Percentiles rank a stretch among this genome's conserved stretches.
Evolutionary conservation across 306 rosid genomes (phyloP).

Genomic region (Lablab purpureus): DNA sequence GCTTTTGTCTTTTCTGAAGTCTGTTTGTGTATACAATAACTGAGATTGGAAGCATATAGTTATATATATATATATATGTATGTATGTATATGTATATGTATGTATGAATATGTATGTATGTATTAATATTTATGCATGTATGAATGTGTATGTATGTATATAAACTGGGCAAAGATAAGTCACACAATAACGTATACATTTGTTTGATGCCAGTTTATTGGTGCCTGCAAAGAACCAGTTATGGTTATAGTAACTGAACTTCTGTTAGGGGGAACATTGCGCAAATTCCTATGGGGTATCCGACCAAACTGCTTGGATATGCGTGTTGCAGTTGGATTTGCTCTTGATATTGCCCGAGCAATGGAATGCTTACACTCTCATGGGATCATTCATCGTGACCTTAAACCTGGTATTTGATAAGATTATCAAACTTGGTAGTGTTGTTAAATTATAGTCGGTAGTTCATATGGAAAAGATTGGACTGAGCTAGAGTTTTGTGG

Average conservation of each 20-base stretch:
- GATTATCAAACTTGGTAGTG: slow-evolving; percentile 13
- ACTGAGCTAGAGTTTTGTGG: neutral
- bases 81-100: too few relatives aligned
- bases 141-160: too few relatives aligned
- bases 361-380: slow-evolving; percentile 93
- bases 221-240: slow-evolving; percentile 95
- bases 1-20: neutral
- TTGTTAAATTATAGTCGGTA: slow-evolving; percentile 11
- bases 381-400: slow-evolving; percentile 96
- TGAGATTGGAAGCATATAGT: neutral
- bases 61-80: too few relatives aligned
- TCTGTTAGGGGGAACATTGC: slow-evolving; percentile 88
- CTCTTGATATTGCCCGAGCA: slow-evolving; percentile 89
- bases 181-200: slow-evolving; percentile 41
- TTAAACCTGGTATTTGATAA: slow-evolving; percentile 77
- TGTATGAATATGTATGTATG: neutral
- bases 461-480: neutral
- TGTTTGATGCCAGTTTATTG: slow-evolving; percentile 75
- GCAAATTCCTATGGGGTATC: slow-evolving; percentile 75
- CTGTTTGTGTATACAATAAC: neutral
- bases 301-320: slow-evolving; percentile 82
- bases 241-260: slow-evolving; percentile 98
- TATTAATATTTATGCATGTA: too few relatives aligned
- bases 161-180: slow-evolving; percentile 16
- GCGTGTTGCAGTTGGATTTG: slow-evolving; percentile 74